A percentile compares a stretch with the other conserved stretches of the same genome.
Evolutionary conservation across 306 rosid genomes (phyloP).

Genomic region (Gillenia trifoliata): DNA sequence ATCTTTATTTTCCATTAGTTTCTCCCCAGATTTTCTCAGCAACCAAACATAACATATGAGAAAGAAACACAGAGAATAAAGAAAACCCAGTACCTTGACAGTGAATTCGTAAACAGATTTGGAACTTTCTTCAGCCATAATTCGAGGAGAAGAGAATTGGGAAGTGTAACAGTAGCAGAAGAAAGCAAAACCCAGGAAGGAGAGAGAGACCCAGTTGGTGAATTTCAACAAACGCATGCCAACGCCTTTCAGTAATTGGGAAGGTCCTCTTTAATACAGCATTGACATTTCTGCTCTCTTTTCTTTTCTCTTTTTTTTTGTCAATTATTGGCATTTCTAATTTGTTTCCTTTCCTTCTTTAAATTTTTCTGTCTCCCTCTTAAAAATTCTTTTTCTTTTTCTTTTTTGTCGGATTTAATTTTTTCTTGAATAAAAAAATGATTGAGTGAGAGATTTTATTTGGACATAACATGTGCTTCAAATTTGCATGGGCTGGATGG

Average conservation of each 20-base stretch:
- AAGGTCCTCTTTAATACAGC: neutral
- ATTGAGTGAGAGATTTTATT: too few species aligned
- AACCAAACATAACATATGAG: neutral
- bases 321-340: neutral
- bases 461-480: too few species aligned
- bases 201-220: conserved; percentile 35
- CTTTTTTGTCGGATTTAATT: too few species aligned
- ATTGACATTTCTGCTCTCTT: neutral
- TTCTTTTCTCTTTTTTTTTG: neutral
- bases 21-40: neutral
- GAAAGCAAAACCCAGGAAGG: conserved; percentile 37
- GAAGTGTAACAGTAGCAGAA: conserved; percentile 10
- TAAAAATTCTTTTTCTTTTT: too few species aligned
- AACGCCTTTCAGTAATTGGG: neutral
- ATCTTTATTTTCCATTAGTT: neutral
- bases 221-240: conserved; percentile 24
- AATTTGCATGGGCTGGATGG: too few species aligned
- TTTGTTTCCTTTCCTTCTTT: neutral
- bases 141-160: conserved; percentile 17
- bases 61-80: neutral
- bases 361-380: neutral
- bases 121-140: conserved; percentile 57
- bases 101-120: conserved; percentile 70
- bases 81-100: conserved; percentile 47
- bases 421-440: too few species aligned